Evolutionary conservation across 1,139 yeast genomes (phyloP).

Genomic region (Maudiozyma humilis): DNA sequence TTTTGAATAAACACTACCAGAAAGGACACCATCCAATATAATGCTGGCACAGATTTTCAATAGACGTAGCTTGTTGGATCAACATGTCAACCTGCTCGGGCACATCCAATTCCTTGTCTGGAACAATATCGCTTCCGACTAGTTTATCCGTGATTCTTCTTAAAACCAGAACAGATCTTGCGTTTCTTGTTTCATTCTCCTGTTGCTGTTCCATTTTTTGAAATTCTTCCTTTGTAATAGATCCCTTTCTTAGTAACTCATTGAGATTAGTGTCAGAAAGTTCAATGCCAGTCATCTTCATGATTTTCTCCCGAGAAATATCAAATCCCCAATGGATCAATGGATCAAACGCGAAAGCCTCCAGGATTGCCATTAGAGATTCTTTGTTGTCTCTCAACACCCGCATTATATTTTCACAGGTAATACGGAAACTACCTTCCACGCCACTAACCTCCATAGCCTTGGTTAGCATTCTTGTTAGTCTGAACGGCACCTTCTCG

Average conservation of each 20-base stretch:
- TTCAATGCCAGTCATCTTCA: constrained; percentile 65
- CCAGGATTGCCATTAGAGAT: constrained; percentile 93
- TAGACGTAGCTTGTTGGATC: constrained; percentile 93
- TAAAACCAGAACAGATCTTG: constrained; percentile 84
- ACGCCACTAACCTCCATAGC: constrained; percentile 99
- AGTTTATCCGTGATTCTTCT: constrained; percentile 89
- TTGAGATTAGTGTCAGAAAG: constrained; percentile 58
- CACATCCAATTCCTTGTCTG: constrained; percentile 63
- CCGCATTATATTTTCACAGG: constrained; percentile 96
- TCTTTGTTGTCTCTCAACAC: constrained; percentile 88
- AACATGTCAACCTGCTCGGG: constrained; percentile 87
- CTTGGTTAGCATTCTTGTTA: constrained; percentile 92
- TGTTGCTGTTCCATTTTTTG: constrained; percentile 62
- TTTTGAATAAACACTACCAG: constrained; percentile 81
- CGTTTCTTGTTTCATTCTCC: constrained; percentile 74
- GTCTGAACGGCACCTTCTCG: constrained; percentile 95
- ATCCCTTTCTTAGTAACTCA: constrained; percentile 63
- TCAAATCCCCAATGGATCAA: constrained; percentile 98
- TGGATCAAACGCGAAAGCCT: constrained; percentile 98
- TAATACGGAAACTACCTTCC: constrained; percentile 92
- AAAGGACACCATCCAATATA: constrained; percentile 98
- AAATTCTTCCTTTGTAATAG: constrained; percentile 70
- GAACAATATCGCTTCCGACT: constrained; percentile 85
- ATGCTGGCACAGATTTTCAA: constrained; percentile 91
- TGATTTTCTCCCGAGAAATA: constrained; percentile 72